Conservation (phyloP, 2,329 filamentous ascomycete species). For the Gnomoniopsis smithogilvyi region DNA sequence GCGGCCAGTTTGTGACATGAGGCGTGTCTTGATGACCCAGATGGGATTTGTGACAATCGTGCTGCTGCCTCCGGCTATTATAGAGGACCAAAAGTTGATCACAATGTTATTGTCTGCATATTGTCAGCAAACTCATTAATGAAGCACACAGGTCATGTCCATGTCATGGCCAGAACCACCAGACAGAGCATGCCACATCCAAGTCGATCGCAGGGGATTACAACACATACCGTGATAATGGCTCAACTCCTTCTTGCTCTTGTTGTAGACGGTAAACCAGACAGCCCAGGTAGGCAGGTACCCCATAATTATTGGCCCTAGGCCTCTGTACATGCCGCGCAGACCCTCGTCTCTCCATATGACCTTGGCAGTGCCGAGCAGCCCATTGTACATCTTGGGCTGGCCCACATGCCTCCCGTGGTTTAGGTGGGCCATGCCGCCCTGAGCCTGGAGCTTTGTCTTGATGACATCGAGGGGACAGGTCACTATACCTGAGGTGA, state of each 20-base stretch:
- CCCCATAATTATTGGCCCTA: conserved; percentile 91
- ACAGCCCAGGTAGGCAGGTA: conserved; percentile 98
- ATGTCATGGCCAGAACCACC: not conserved
- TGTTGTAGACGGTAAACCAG: conserved; percentile 95
- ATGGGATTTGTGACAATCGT: conserved; percentile 96
- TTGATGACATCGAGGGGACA: conserved; percentile 99
- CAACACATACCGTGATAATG: conserved; percentile 57
- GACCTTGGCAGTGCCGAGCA: conserved; percentile 78
- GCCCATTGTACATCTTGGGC: conserved; percentile 72
- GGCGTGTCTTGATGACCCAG: conserved; percentile 97
- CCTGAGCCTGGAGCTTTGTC: conserved; percentile 95
- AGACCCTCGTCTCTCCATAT: conserved; percentile 90
- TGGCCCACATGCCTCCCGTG: conserved; percentile 47
- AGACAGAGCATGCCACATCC: not conserved
- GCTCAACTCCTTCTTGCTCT: conserved; percentile 72
- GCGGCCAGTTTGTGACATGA: conserved; percentile 80
- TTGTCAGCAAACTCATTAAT: conserved; percentile 19
- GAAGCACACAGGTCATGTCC: not conserved
- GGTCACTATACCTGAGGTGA: conserved; percentile 90
- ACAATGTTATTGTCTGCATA: conserved; percentile 68
- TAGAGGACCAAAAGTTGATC: conserved; percentile 83
- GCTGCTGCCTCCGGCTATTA: conserved; percentile 87
- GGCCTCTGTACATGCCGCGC: conserved; percentile 84
- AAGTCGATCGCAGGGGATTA: not conserved
- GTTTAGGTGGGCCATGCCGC: conserved; percentile 64